Conservation (phyloP, 768 basidiomycete genomes). For the Pleurotus platypus region DNA sequence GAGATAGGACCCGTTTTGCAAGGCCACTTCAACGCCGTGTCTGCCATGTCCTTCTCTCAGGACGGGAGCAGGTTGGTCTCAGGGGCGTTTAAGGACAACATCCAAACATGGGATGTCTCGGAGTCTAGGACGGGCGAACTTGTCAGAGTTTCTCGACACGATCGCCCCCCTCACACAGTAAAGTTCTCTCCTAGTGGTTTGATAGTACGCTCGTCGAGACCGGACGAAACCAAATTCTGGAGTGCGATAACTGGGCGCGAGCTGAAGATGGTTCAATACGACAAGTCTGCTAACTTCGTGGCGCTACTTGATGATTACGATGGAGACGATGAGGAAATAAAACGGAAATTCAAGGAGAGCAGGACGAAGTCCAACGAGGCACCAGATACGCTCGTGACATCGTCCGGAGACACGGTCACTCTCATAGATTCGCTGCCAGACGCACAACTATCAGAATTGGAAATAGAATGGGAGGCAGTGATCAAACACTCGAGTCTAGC, state of each 20-base stretch:
- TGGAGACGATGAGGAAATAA: not conserved
- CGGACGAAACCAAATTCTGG: conserved; percentile 1
- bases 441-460: not conserved
- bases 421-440: not conserved
- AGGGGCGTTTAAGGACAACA: conserved; percentile 1
- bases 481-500: not conserved
- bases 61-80: conserved; percentile 1
- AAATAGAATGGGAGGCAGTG: not conserved
- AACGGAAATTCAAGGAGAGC: not conserved
- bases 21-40: not conserved
- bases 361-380: not conserved
- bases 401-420: not conserved
- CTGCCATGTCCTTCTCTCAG: conserved; percentile 1
- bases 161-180: not conserved
- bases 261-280: not conserved
- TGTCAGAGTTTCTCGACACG: not conserved
- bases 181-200: not conserved
- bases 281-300: not conserved
- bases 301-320: not conserved
- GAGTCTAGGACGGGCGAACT: not conserved
- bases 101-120: not conserved
- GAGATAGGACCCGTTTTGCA: conserved; percentile 1
- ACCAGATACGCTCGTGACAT: not conserved
- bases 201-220: not conserved
- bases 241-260: not conserved